Conservation (phyloP, 2,329 filamentous ascomycete genomes). For the Acrodontium crateriforme region DNA sequence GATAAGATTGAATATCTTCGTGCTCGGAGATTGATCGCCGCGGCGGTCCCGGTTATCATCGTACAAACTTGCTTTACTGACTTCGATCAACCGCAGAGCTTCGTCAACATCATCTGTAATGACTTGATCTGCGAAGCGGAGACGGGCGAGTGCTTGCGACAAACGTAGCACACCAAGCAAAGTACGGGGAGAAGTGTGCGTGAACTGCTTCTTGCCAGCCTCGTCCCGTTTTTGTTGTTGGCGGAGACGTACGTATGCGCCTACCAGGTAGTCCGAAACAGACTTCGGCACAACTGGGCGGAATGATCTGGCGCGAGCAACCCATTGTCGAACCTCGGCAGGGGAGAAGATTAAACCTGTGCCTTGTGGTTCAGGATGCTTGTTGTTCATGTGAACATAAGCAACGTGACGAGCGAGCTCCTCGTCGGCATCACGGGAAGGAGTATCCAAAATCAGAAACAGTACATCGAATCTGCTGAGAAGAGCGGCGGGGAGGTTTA, state of each 20-base stretch:
- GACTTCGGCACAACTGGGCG: slow-evolving; percentile 60
- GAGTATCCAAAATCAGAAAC: slow-evolving; percentile 92
- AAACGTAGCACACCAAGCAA: slow-evolving; percentile 85
- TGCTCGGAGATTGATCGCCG: slow-evolving; percentile 65
- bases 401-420: slow-evolving; percentile 92
- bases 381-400: slow-evolving; percentile 92
- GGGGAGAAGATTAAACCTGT: slow-evolving; percentile 71
- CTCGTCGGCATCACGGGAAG: slow-evolving; percentile 76
- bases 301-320: slow-evolving; percentile 81
- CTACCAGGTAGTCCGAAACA: slow-evolving; percentile 92
- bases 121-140: slow-evolving; percentile 76
- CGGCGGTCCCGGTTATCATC: slow-evolving; percentile 47
- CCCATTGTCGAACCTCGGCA: slow-evolving; percentile 88
- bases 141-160: slow-evolving; percentile 79
- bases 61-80: slow-evolving; percentile 82
- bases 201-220: slow-evolving; percentile 80
- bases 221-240: slow-evolving; percentile 87
- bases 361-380: slow-evolving; percentile 61
- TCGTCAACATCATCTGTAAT: slow-evolving; percentile 91
- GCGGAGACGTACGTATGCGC: slow-evolving; percentile 88
- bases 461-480: slow-evolving; percentile 94
- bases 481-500: slow-evolving; percentile 93
- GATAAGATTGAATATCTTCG: slow-evolving; percentile 90
- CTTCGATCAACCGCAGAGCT: slow-evolving; percentile 77
- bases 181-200: slow-evolving; percentile 86